A percentile compares a stretch with the other conserved stretches of the same genome.
Evolutionary conservation across 2,329 filamentous ascomycete species (phyloP).

Genomic region (Pseudogymnoascus sp.): DNA sequence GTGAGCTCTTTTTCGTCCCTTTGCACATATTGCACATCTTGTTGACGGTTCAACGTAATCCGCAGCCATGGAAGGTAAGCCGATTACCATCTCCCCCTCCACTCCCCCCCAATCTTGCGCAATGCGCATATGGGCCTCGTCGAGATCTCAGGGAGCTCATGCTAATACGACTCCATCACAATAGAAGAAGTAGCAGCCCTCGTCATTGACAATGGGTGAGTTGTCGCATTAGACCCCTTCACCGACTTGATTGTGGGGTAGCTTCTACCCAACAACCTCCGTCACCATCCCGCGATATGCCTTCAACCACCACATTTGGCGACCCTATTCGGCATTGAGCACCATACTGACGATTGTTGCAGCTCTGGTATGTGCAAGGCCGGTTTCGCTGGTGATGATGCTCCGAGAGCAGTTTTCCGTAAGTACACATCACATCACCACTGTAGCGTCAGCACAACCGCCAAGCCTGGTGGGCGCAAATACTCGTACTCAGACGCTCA

Average conservation of each 20-base stretch:
- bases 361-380: constrained; percentile 99
- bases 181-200: constrained; percentile 99
- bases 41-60: constrained; percentile 29
- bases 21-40: constrained; percentile 19
- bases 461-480: background rate
- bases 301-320: background rate
- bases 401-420: constrained; percentile 99
- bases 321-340: constrained; percentile 13
- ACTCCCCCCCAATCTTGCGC: constrained; percentile 11
- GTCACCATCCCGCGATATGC: constrained; percentile 7
- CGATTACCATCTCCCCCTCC: constrained; percentile 12
- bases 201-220: constrained; percentile 99
- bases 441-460: background rate
- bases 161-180: constrained; percentile 26
- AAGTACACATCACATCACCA: constrained; percentile 48
- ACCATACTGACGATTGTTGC: constrained; percentile 23
- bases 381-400: constrained; percentile 99
- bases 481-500: constrained; percentile 9
- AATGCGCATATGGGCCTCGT: constrained; percentile 14
- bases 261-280: constrained; percentile 9
- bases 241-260: constrained; percentile 20
- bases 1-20: constrained; percentile 22
- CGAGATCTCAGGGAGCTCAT: constrained; percentile 13
- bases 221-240: constrained; percentile 32
- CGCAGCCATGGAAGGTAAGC: constrained; percentile 34